Conservation (phyloP, 2,329 filamentous ascomycete genomes). For the Aureobasidium zeae region DNA sequence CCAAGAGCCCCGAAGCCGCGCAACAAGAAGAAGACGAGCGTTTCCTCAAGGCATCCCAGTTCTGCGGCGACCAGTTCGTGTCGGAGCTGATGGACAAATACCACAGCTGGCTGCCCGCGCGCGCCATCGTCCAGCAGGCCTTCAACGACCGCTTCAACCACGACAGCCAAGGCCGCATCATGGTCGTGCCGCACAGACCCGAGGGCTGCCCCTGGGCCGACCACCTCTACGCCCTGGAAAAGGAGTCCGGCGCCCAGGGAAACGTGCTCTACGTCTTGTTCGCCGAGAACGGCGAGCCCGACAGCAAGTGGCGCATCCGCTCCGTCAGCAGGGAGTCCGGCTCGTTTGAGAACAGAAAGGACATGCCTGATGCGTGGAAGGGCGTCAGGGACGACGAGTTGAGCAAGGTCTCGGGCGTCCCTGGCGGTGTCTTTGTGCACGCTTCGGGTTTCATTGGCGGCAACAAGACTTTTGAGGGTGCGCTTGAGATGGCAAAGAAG, state of each 20-base stretch:
- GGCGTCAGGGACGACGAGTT: conserved; percentile 81
- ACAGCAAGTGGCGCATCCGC: conserved; percentile 86
- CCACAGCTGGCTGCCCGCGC: conserved; percentile 76
- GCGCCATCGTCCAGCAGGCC: conserved; percentile 65
- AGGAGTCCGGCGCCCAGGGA: conserved; percentile 39
- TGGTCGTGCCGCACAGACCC: conserved; percentile 56
- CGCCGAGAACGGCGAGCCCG: conserved; percentile 66
- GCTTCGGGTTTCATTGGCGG: conserved; percentile 94
- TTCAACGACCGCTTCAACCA: conserved; percentile 59
- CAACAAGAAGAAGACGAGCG: conserved; percentile 71
- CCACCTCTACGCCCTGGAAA: conserved; percentile 82
- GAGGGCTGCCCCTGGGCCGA: conserved; percentile 91
- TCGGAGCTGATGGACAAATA: conserved; percentile 69
- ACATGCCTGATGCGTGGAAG: conserved; percentile 83
- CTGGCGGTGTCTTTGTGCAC: conserved; percentile 83
- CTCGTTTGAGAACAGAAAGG: conserved; percentile 86
- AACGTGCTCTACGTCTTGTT: conserved; percentile 81
- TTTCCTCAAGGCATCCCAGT: conserved; percentile 66
- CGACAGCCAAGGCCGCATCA: conserved; percentile 66
- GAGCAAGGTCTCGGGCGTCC: conserved; percentile 58
- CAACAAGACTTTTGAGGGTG: conserved; percentile 84
- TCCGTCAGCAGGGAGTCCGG: conserved; percentile 76
- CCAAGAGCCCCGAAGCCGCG: conserved; percentile 31
- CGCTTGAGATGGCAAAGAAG: conserved; percentile 73
- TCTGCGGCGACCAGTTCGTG: conserved; percentile 85